A percentile compares a stretch with the other conserved stretches of the same genome.
phyloP scores from a whole-genome alignment of 2,329 filamentous ascomycete genomes.

The Lecanicillium sp. region DNA sequence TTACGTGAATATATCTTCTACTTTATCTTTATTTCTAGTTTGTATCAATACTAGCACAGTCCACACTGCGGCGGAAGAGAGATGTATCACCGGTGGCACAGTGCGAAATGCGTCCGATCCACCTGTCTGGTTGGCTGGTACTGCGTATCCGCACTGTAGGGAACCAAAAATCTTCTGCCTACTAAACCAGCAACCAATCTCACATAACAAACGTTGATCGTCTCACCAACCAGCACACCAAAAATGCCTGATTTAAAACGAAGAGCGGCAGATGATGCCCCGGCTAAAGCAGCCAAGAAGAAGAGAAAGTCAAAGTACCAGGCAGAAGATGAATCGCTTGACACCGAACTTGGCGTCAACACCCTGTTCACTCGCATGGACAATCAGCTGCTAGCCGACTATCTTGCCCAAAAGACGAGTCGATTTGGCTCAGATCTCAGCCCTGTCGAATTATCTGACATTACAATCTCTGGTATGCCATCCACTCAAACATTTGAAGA shows the following conservation, averaged over 20 bases:
- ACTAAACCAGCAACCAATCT: background rate
- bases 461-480: slow-evolving; percentile 62
- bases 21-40: too few species aligned
- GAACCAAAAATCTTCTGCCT: background rate
- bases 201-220: background rate
- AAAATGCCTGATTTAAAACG: slow-evolving; percentile 41
- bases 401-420: slow-evolving; percentile 71
- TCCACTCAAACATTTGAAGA: background rate
- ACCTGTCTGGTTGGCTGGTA: too few species aligned
- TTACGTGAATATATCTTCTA: too few species aligned
- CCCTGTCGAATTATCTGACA: slow-evolving; percentile 74
- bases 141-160: too few species aligned
- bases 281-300: slow-evolving; percentile 39
- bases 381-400: slow-evolving; percentile 72
- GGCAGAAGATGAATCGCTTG: slow-evolving; percentile 47
- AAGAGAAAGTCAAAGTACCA: slow-evolving; percentile 50
- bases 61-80: too few species aligned
- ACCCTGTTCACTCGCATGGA: slow-evolving; percentile 77
- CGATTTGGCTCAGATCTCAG: slow-evolving; percentile 77
- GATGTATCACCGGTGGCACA: too few species aligned
- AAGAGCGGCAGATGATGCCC: slow-evolving; percentile 44
- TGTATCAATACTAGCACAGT: too few species aligned
- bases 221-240: background rate
- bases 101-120: too few species aligned
- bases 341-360: slow-evolving; percentile 70